Percentiles rank a stretch among this genome's conserved stretches.
Evolutionary conservation across 2,329 filamentous ascomycete species (phyloP).

Genomic region (Ophiostoma populinum): DNA sequence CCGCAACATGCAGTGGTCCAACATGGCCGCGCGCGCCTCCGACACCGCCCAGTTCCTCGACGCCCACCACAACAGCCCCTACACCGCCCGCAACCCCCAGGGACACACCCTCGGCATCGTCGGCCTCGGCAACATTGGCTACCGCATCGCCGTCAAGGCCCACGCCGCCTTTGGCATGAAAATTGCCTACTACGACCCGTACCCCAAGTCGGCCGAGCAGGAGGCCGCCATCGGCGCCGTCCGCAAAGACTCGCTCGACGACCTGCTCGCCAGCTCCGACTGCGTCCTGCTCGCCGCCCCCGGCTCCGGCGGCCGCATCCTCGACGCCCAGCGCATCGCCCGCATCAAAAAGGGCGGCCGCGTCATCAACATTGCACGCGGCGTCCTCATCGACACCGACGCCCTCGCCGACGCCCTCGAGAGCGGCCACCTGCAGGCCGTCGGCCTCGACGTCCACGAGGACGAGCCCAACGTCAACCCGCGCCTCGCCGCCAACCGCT

Average conservation of each 20-base stretch:
- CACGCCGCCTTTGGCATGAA: conserved; percentile 35
- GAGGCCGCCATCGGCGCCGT: conserved; percentile 26
- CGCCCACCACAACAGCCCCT: conserved; percentile 6
- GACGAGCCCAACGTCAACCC: conserved; percentile 26
- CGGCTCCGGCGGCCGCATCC: conserved; percentile 24
- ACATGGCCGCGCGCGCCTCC: conserved; percentile 24
- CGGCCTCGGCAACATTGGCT: conserved; percentile 39
- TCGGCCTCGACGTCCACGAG: conserved; percentile 33
- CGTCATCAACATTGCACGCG: conserved; percentile 44
- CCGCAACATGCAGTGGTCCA: conserved; percentile 48
- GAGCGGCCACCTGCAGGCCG: conserved; percentile 23
- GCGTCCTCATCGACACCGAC: conserved; percentile 14
- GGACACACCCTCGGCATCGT: conserved; percentile 37
- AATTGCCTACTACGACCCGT: conserved; percentile 35
- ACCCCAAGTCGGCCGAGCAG: conserved; percentile 20
- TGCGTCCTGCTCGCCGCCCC: conserved; percentile 35
- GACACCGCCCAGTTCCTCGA: conserved; percentile 13
- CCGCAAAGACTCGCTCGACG: conserved; percentile 25
- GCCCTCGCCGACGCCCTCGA: conserved; percentile 35
- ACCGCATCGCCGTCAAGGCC: conserved; percentile 36
- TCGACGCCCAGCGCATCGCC: conserved; percentile 21
- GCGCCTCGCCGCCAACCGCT: conserved; percentile 30
- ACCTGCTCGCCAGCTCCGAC: conserved; percentile 28
- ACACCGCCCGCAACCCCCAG: conserved; percentile 37
- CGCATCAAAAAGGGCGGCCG: conserved; percentile 32